Conservation (phyloP, 345 rosid species). For the Turnera subulata region DNA sequence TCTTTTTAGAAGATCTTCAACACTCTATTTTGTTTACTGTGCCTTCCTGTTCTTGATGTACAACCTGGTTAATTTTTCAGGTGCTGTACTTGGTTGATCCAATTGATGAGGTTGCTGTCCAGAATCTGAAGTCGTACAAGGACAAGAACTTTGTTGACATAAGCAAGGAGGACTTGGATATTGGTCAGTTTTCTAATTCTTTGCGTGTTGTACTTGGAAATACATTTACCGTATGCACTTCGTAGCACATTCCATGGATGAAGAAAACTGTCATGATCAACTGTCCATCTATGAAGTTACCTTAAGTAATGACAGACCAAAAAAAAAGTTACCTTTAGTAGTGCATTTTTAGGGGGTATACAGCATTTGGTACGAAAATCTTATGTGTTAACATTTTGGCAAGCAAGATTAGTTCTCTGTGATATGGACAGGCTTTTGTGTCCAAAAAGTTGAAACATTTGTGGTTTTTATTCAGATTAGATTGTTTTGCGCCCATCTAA, state of each 20-base stretch:
- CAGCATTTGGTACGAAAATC: too few species aligned
- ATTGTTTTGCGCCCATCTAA: background rate
- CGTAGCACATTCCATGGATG: too few species aligned
- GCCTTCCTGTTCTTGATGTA: conserved; percentile 4
- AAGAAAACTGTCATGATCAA: too few species aligned
- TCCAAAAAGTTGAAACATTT: background rate
- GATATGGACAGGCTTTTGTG: background rate
- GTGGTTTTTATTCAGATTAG: background rate
- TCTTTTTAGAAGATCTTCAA: conserved; percentile 2
- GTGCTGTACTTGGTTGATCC: conserved; percentile 87
- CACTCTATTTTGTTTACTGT: conserved; percentile 2
- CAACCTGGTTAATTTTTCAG: conserved; percentile 28
- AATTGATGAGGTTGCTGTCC: conserved; percentile 90
- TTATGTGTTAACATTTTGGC: too few species aligned
- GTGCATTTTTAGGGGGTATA: too few species aligned
- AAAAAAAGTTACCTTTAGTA: too few species aligned
- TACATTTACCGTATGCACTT: too few species aligned
- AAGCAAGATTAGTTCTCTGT: too few species aligned
- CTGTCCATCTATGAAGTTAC: too few species aligned
- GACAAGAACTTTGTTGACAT: conserved; percentile 93
- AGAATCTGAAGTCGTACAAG: conserved; percentile 84
- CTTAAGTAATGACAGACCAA: too few species aligned
- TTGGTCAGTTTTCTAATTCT: conserved; percentile 48
- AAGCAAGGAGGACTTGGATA: conserved; percentile 95
- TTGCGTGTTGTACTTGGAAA: background rate